Evolutionary conservation across 257 asterid species (phyloP).

Genomic region (Leptodermis oblonga): DNA sequence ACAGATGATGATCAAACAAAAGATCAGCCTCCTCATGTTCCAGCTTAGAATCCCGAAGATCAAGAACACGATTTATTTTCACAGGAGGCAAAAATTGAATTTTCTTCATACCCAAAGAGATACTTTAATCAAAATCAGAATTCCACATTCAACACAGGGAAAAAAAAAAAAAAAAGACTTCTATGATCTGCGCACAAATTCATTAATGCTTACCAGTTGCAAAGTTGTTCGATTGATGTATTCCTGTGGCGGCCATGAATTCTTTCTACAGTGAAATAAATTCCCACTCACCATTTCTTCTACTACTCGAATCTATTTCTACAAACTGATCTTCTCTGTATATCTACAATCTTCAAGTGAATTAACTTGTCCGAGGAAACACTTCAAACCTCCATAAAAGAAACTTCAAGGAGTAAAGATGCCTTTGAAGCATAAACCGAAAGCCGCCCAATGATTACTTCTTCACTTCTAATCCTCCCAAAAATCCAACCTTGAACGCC

Average conservation of each 20-base stretch:
- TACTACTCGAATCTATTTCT: background rate
- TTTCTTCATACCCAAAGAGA: background rate
- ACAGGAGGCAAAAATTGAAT: background rate
- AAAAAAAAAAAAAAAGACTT: too few species aligned
- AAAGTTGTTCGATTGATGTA: conserved; percentile 72
- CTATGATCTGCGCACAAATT: too few species aligned
- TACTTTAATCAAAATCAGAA: background rate
- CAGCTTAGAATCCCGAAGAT: background rate
- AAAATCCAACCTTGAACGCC: conserved; percentile 40
- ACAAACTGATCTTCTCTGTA: conserved; percentile 17
- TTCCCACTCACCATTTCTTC: conserved; percentile 81
- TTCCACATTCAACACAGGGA: background rate
- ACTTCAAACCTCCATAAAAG: conserved; percentile 7
- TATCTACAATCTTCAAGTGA: conserved; percentile 19
- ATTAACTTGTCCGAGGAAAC: conserved; percentile 12
- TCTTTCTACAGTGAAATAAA: conserved; percentile 76
- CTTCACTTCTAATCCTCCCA: conserved; percentile 25
- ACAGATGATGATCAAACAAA: background rate
- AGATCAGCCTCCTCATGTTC: background rate
- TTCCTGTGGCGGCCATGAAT: conserved; percentile 98
- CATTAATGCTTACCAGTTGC: conserved; percentile 79
- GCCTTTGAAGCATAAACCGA: conserved; percentile 12
- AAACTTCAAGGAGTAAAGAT: background rate
- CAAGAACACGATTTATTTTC: background rate
- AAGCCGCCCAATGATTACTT: conserved; percentile 28